Conservation (phyloP, 805 yeast species). For the Candida qinlingensis region DNA sequence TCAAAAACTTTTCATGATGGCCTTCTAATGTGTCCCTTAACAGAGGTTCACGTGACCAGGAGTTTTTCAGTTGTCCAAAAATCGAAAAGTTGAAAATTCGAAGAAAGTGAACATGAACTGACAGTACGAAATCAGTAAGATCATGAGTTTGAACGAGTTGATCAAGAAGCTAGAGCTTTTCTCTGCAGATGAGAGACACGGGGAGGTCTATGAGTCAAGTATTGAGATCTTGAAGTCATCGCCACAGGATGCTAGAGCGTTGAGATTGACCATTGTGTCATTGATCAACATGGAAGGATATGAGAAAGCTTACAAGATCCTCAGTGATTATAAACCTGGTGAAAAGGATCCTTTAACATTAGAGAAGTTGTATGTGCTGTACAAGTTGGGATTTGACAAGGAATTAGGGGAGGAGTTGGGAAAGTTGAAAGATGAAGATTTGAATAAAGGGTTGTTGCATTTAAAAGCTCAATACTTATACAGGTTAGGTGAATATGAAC, state of each 20-base stretch:
- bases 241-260: slow-evolving; percentile 26
- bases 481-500: slow-evolving; percentile 42
- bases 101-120: not conserved
- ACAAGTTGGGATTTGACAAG: slow-evolving; percentile 41
- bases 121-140: not conserved
- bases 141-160: slow-evolving; percentile 21
- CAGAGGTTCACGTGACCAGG: not conserved
- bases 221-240: slow-evolving; percentile 22
- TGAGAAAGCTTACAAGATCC: slow-evolving; percentile 40
- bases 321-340: slow-evolving; percentile 32
- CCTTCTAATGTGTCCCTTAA: not conserved
- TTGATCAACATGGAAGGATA: slow-evolving; percentile 63
- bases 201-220: slow-evolving; percentile 23
- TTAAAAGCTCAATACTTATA: slow-evolving; percentile 49
- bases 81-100: slow-evolving; percentile 3
- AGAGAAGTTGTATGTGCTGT: slow-evolving; percentile 59
- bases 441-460: slow-evolving; percentile 39
- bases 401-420: slow-evolving; percentile 26
- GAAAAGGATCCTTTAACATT: slow-evolving; percentile 35
- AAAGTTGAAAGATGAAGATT: slow-evolving; percentile 16
- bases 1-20: not conserved
- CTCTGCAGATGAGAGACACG: slow-evolving; percentile 18
- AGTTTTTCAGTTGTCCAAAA: not conserved
- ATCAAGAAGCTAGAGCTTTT: slow-evolving; percentile 23
- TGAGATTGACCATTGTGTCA: slow-evolving; percentile 50